Evolutionary conservation across 1,284 basidiomycete species (phyloP).

Genomic region (Ganoderma sp.): DNA sequence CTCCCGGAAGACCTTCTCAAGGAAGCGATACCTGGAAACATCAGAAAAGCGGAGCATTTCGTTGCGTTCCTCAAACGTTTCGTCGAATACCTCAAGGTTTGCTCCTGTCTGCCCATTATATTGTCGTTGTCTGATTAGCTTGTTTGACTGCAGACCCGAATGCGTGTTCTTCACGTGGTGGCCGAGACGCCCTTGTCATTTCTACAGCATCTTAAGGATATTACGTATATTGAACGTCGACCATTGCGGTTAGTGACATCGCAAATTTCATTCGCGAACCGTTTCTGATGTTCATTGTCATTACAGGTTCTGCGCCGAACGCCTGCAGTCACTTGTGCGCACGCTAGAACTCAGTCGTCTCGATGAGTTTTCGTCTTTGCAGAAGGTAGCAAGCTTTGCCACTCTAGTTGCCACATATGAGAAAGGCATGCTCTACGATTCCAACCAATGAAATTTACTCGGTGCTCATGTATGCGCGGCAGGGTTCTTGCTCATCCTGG

Average conservation of each 20-base stretch:
- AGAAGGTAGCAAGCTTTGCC: conserved; percentile 96
- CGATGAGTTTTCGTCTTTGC: conserved; percentile 91
- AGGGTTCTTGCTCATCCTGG: conserved; percentile 97
- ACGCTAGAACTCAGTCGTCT: conserved; percentile 91
- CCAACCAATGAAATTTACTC: not conserved
- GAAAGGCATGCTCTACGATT: conserved; percentile 65
- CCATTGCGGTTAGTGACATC: conserved; percentile 76
- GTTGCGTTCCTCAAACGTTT: conserved; percentile 98
- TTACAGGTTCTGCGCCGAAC: conserved; percentile 92
- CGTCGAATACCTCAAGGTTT: conserved; percentile 96
- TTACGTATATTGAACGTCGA: conserved; percentile 96
- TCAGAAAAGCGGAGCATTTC: conserved; percentile 98
- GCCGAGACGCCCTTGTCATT: conserved; percentile 99
- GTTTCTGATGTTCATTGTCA: conserved; percentile 19
- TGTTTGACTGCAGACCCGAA: conserved; percentile 74
- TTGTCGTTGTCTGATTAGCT: conserved; percentile 23
- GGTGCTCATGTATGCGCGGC: conserved; percentile 14
- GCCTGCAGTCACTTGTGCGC: conserved; percentile 91
- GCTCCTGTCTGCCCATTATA: conserved; percentile 23
- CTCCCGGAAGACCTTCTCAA: conserved; percentile 94
- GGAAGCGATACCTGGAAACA: conserved; percentile 98
- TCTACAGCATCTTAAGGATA: conserved; percentile 97
- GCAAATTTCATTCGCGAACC: conserved; percentile 10
- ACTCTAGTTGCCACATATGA: conserved; percentile 99
- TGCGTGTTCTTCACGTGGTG: conserved; percentile 98